Conservation (phyloP, 2,329 filamentous ascomycete genomes). For the Alternaria postmessia region DNA sequence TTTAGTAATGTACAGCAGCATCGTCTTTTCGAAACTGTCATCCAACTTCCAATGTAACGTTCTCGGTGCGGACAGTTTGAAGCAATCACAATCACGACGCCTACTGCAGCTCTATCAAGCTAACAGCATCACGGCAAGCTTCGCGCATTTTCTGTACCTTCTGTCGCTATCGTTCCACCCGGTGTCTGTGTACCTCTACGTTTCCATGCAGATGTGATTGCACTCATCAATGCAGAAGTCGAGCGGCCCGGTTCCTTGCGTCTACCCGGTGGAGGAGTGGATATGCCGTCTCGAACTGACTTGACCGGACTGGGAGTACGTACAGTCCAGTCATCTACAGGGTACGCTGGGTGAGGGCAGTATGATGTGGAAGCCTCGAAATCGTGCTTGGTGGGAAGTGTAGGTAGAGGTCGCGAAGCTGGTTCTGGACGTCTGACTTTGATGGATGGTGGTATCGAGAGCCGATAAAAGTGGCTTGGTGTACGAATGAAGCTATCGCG, state of each 20-base stretch:
- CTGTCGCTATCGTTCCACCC: not conserved
- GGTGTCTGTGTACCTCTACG: slow-evolving; percentile 21
- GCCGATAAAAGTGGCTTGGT: slow-evolving; percentile 23
- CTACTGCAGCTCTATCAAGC: not conserved
- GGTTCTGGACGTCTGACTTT: slow-evolving; percentile 24
- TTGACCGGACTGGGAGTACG: slow-evolving; percentile 42
- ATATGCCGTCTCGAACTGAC: slow-evolving; percentile 27
- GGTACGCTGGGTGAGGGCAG: slow-evolving; percentile 35
- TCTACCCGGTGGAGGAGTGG: slow-evolving; percentile 29
- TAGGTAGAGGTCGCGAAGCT: slow-evolving; percentile 19
- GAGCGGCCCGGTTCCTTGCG: slow-evolving; percentile 20
- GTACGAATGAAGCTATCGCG: slow-evolving; percentile 11
- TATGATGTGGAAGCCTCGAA: slow-evolving; percentile 26
- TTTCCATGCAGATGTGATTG: slow-evolving; percentile 36
- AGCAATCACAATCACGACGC: not conserved
- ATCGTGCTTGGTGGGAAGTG: slow-evolving; percentile 29
- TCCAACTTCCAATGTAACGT: not conserved
- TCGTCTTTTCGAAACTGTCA: not conserved
- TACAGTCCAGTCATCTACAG: slow-evolving; percentile 35
- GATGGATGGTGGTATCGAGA: slow-evolving; percentile 38
- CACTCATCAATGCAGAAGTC: slow-evolving; percentile 30
- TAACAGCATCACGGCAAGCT: slow-evolving; percentile 15
- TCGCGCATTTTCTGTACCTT: slow-evolving; percentile 5
- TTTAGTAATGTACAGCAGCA: not conserved
- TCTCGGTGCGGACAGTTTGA: not conserved